These are phyloP conservation scores for Lophiotrema nucula DNA, from an alignment of 495 filamentous ascomycete genomes.

Conservation along the genomic window DNA sequence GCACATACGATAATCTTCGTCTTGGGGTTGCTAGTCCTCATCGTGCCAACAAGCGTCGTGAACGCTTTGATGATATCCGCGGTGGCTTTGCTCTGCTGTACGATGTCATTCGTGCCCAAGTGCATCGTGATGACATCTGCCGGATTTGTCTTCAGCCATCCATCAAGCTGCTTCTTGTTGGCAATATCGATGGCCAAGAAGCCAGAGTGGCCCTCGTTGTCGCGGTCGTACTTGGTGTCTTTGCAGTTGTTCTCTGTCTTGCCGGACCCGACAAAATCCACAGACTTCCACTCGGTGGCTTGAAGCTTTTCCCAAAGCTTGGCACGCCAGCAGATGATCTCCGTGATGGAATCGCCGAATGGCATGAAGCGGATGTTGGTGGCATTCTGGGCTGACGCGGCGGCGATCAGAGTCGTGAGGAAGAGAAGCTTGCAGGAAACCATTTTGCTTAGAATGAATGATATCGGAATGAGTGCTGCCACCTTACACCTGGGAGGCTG, in stretches of 20 bases:
- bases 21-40: slow-evolving; percentile 49
- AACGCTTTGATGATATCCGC: slow-evolving; percentile 49
- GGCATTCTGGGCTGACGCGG: slow-evolving; percentile 23
- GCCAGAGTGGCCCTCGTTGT: slow-evolving; percentile 56
- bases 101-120: slow-evolving; percentile 54
- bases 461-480: not conserved
- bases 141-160: slow-evolving; percentile 49
- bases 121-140: slow-evolving; percentile 54
- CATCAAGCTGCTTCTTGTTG: slow-evolving; percentile 49
- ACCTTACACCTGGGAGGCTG: not conserved
- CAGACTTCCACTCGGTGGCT: slow-evolving; percentile 39
- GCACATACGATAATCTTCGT: slow-evolving; percentile 53
- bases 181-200: slow-evolving; percentile 52
- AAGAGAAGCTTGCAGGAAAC: slow-evolving; percentile 26
- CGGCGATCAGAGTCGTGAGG: slow-evolving; percentile 11
- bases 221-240: slow-evolving; percentile 48
- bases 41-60: slow-evolving; percentile 46
- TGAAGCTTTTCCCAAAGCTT: slow-evolving; percentile 49
- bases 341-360: slow-evolving; percentile 54
- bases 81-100: slow-evolving; percentile 43
- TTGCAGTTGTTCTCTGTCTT: slow-evolving; percentile 43
- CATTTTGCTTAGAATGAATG: slow-evolving; percentile 15
- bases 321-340: slow-evolving; percentile 50
- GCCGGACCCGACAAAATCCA: slow-evolving; percentile 52
- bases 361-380: slow-evolving; percentile 43